Conservation (phyloP, 2,329 filamentous ascomycete genomes). For the Sphaceloma murrayae region DNA sequence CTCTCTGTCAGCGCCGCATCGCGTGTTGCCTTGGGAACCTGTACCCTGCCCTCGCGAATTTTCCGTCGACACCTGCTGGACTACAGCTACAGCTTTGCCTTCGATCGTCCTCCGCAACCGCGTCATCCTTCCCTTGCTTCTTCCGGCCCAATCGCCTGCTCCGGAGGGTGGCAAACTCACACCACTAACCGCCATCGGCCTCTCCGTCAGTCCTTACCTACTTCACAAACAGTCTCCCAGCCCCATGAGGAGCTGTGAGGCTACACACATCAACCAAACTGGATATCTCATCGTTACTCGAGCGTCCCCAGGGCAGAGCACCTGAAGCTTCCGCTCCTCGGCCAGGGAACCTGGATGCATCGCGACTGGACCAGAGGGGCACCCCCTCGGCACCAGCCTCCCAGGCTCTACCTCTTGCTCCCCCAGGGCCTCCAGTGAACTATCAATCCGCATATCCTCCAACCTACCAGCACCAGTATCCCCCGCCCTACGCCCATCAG, state of each 20-base stretch:
- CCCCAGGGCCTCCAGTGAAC: conserved; percentile 4
- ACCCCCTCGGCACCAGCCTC: conserved; percentile 17
- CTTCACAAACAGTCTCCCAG: neutral
- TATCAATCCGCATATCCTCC: conserved; percentile 9
- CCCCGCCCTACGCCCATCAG: conserved; percentile 14
- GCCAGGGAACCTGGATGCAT: conserved; percentile 18
- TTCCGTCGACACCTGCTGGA: conserved; percentile 3
- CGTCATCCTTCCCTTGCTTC: too few species aligned
- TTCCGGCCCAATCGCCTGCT: too few species aligned
- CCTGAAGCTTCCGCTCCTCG: conserved; percentile 18
- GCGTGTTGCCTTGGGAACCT: too few species aligned
- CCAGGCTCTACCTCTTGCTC: conserved; percentile 9
- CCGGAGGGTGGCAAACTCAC: neutral
- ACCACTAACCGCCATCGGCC: neutral
- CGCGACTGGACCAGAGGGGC: conserved; percentile 13
- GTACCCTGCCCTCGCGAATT: neutral
- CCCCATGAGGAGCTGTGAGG: conserved; percentile 33
- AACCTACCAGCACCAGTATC: conserved; percentile 16
- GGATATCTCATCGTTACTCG: conserved; percentile 90
- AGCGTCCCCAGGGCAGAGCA: conserved; percentile 59
- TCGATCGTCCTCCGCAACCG: neutral
- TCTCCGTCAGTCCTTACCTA: neutral
- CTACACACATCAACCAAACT: conserved; percentile 57
- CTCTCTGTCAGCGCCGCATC: too few species aligned
- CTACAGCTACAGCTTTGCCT: conserved; percentile 5